These are phyloP conservation scores for Aaosphaeria arxii DNA, from an alignment of 2,329 filamentous ascomycete genomes.

Conservation along the genomic window DNA sequence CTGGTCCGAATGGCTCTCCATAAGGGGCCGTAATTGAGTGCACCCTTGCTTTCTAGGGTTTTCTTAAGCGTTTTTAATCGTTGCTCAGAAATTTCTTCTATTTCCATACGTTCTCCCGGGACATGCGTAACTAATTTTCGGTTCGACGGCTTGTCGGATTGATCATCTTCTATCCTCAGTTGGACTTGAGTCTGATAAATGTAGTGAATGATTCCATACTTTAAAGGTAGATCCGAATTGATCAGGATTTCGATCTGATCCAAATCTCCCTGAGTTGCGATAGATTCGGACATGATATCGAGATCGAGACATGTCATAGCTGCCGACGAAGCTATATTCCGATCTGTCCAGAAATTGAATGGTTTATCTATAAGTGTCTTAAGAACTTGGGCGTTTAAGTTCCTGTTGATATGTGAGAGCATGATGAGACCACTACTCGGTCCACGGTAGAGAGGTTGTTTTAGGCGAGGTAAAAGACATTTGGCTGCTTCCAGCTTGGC, in stretches of 20 bases:
- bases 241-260: background rate
- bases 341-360: background rate
- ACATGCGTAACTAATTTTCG: background rate
- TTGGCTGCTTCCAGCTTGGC: background rate
- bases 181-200: background rate
- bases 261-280: background rate
- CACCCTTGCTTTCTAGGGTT: background rate
- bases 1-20: too few relatives aligned
- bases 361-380: background rate
- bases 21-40: background rate
- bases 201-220: background rate
- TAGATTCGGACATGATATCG: background rate
- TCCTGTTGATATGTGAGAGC: background rate
- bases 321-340: background rate
- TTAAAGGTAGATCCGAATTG: background rate
- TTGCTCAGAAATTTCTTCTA: background rate
- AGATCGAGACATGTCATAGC: background rate
- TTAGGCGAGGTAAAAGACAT: background rate
- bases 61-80: background rate
- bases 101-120: background rate
- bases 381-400: background rate
- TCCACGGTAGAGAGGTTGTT: background rate
- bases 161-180: background rate
- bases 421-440: background rate
- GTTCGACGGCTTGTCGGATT: background rate